These are phyloP conservation scores for Colletotrichum lini DNA, from an alignment of 2,329 filamentous ascomycete species.

Conservation along the genomic window DNA sequence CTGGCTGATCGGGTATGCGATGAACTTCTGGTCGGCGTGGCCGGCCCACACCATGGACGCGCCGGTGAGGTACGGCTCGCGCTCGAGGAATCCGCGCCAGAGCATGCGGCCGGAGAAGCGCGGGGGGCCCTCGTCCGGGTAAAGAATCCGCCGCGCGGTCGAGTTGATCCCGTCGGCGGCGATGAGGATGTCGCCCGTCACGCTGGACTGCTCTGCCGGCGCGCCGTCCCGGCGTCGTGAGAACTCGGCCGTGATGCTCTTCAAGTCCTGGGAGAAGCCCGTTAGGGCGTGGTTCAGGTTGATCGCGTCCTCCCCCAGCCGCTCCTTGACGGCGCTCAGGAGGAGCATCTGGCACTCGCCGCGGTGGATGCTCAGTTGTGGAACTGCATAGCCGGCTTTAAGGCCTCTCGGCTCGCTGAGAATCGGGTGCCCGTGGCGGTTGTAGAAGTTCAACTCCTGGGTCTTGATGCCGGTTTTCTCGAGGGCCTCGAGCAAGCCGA, in stretches of 20 bases:
- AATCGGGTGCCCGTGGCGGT: constrained; percentile 25
- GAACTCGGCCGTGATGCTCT: constrained; percentile 21
- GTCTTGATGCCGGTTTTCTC: constrained; percentile 34
- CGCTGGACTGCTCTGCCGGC: constrained; percentile 8
- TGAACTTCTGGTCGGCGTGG: constrained; percentile 37
- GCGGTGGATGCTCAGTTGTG: constrained; percentile 30
- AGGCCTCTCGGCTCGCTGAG: constrained; percentile 25
- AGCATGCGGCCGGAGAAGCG: constrained; percentile 35
- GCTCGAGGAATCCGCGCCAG: constrained; percentile 33
- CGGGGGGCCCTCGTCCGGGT: constrained; percentile 28
- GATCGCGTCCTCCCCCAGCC: background rate
- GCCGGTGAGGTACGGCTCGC: constrained; percentile 23
- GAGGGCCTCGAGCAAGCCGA: constrained; percentile 25
- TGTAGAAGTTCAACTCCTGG: constrained; percentile 35
- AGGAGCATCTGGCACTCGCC: constrained; percentile 33
- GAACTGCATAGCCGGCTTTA: constrained; percentile 9
- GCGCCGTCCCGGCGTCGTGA: constrained; percentile 21
- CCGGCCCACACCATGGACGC: constrained; percentile 37
- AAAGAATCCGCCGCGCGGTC: constrained; percentile 18
- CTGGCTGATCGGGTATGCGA: constrained; percentile 34
- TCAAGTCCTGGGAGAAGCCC: constrained; percentile 15
- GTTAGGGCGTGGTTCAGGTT: constrained; percentile 28
- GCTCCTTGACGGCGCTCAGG: constrained; percentile 29
- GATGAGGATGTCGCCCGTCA: constrained; percentile 25
- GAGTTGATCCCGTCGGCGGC: constrained; percentile 39